These are phyloP conservation scores for Tubosaeta brunneosetosa DNA, from an alignment of 768 basidiomycete species.

Conservation along the genomic window DNA sequence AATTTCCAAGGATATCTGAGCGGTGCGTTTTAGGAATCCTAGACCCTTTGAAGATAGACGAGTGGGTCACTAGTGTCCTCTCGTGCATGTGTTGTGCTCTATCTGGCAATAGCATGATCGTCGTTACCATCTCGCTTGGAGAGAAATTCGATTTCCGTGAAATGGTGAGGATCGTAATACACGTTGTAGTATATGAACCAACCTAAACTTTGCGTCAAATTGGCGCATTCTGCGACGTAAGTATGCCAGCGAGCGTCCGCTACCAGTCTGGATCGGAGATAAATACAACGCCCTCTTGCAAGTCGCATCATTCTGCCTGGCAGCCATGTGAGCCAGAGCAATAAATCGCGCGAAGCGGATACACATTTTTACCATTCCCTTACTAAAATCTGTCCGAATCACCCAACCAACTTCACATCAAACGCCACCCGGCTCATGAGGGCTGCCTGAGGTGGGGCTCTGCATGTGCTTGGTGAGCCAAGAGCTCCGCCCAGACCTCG, in stretches of 20 bases:
- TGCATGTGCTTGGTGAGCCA: no score
- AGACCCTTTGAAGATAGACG: no score
- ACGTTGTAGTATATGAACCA: no score
- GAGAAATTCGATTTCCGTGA: background rate
- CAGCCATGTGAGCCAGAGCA: conserved; percentile 7
- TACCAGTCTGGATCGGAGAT: background rate
- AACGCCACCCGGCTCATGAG: background rate
- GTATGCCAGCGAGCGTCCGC: no score
- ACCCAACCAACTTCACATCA: background rate
- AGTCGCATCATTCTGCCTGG: no score
- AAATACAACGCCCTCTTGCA: background rate
- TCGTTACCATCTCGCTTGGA: background rate
- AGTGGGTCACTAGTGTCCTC: no score
- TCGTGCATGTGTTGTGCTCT: background rate
- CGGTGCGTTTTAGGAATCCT: no score
- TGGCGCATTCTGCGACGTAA: no score
- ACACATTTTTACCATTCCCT: conserved; percentile 5
- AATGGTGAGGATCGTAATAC: no score
- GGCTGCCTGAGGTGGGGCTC: no score
- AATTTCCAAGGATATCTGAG: background rate
- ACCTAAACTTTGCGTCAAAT: no score
- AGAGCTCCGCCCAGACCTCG: no score
- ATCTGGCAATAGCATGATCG: background rate
- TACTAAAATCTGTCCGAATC: conserved; percentile 12
- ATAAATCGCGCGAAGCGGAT: conserved; percentile 26